Base-by-base conservation (phyloP, 2,329 filamentous ascomycete species). In the Aspergillus novoparasiticus region DNA sequence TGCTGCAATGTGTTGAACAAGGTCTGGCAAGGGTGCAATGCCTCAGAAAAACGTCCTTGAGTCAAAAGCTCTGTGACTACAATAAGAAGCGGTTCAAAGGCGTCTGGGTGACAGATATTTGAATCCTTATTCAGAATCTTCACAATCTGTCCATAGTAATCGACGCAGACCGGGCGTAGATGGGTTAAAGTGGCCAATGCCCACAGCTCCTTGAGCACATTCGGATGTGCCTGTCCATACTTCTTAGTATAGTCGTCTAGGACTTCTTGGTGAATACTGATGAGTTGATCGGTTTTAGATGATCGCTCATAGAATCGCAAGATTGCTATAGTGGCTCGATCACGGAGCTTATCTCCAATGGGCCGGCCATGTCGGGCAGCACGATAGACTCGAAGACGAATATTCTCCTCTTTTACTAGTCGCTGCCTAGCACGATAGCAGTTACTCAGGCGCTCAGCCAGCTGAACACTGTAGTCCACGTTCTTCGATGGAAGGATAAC, bases 361-460 rank as follows among this genome's bases (percentile, higher is more conserved):
- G 69, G 70, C 14, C 73, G 71, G 30, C 64, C 68, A 11, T 58
- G 63, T 14, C 75, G 71, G 51, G 78, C 63, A 8, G 75, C 75
- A 36, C 69, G 72, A 67, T 80, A 80, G 14, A 80, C 64, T 3
- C 78, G 70, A 12, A 73, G 59, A n/a, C 74, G 70, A 43, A 78
- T 70, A 48, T 78, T 73, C 61, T 79, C 76, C 59, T 79, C 77
- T 55, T 79, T 78, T 28, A 65, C 63, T 43, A 70, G 67, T 19
- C 76, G 74, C 28, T 75, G 74, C 14, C 77, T 75, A n/a, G 70
- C 70, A 59, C 74, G 71, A 66, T 85, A 84, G 67, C 80, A 82
- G 36, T 81, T 73, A 0, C 79, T 80, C 21, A 86, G 75, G 1
- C 76, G 75, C 61, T 83, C 78, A 3, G 83, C 81, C 2, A 85